phyloP scores from a whole-genome alignment of 2,329 filamentous ascomycete genomes.

The Pyrenophora graminea region DNA sequence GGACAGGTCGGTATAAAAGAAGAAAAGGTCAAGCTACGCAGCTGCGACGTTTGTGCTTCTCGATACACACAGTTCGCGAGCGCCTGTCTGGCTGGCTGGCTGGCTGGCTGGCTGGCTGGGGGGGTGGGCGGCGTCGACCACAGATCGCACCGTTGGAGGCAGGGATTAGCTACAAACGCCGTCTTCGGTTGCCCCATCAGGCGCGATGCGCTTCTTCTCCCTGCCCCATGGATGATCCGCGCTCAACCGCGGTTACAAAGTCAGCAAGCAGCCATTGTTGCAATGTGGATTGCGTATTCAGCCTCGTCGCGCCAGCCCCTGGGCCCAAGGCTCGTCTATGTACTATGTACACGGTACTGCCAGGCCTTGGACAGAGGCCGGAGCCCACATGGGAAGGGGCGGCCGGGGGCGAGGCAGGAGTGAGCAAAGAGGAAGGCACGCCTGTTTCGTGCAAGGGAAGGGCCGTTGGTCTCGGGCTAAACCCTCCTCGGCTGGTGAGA shows the following conservation, averaged over 20 bases:
- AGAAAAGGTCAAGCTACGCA: slow-evolving; percentile 3
- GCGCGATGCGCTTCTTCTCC: slow-evolving; percentile 11
- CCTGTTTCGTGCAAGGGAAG: slow-evolving; percentile 13
- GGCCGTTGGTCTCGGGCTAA: slow-evolving; percentile 14
- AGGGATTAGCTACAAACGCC: slow-evolving; percentile 13
- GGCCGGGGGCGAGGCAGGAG: not conserved
- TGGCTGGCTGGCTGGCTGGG: too few relatives aligned
- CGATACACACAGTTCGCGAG: slow-evolving; percentile 5
- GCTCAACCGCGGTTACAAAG: slow-evolving; percentile 13
- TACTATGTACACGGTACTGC: not conserved
- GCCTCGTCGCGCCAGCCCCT: not conserved
- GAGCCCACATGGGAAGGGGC: slow-evolving; percentile 3
- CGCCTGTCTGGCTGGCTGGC: slow-evolving; percentile 2
- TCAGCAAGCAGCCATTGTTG: slow-evolving; percentile 4
- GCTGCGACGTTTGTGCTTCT: slow-evolving; percentile 10
- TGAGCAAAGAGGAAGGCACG: slow-evolving; percentile 5
- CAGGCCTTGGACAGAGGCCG: not conserved
- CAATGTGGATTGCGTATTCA: not conserved
- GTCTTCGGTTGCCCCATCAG: slow-evolving; percentile 17
- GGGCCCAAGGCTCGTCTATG: not conserved
- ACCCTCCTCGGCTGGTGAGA: slow-evolving; percentile 14
- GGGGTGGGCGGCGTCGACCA: not conserved
- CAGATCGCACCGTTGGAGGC: slow-evolving; percentile 15
- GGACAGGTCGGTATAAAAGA: slow-evolving; percentile 6
- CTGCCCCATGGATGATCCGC: slow-evolving; percentile 9